These are phyloP conservation scores for Beta vulgaris DNA, from an alignment of 148 eudicot species.

Conservation along the genomic window DNA sequence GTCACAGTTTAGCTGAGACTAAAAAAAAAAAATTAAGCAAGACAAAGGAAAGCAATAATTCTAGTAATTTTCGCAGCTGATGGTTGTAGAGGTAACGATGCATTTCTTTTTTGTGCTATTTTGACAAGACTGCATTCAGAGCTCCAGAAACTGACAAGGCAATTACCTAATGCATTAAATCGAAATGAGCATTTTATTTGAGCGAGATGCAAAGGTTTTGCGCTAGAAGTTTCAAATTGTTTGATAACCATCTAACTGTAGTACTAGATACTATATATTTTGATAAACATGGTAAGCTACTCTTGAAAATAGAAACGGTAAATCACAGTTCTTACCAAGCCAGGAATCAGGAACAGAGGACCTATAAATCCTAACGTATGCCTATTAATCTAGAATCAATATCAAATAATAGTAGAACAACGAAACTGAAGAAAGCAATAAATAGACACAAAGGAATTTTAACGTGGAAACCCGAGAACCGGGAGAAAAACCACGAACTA, in stretches of 20 bases:
- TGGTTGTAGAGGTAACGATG: slow-evolving; percentile 91
- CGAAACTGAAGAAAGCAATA: too few species aligned
- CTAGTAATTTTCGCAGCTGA: too few species aligned
- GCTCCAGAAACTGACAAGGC: slow-evolving; percentile 77
- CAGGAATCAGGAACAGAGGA: slow-evolving; percentile 93
- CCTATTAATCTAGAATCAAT: too few species aligned
- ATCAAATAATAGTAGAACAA: too few species aligned
- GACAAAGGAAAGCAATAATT: too few species aligned
- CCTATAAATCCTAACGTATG: too few species aligned
- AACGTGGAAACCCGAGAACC: too few species aligned
- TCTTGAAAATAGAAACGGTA: slow-evolving; percentile 8
- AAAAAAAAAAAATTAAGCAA: too few species aligned
- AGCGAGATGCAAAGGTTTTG: slow-evolving; percentile 5
- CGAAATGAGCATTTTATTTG: slow-evolving; percentile 12
- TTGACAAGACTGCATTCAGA: slow-evolving; percentile 74
- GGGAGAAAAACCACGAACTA: too few species aligned
- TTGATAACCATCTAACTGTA: neutral
- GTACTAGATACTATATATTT: neutral
- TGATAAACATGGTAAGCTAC: neutral
- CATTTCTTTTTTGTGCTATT: slow-evolving; percentile 76
- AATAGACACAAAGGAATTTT: too few species aligned
- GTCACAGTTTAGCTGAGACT: too few species aligned
- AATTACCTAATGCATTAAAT: slow-evolving; percentile 57
- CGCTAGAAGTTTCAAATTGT: neutral
- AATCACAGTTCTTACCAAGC: slow-evolving; percentile 51